phyloP scores from a whole-genome alignment of 2,329 filamentous ascomycete genomes.

The Arachnomyces sp. region DNA sequence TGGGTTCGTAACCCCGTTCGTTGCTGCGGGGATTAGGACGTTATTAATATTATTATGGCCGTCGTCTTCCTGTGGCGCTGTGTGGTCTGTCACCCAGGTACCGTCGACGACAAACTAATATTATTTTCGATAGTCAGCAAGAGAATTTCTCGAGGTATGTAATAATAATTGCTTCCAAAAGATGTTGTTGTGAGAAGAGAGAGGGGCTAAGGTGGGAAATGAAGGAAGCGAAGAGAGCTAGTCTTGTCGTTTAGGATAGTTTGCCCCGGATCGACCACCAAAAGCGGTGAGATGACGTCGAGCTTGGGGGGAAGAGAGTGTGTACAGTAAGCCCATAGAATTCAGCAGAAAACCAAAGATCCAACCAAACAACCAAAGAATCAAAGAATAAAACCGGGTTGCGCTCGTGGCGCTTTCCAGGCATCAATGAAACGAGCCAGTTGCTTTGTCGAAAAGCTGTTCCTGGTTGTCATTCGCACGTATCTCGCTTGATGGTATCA shows the following conservation, averaged over 20 bases:
- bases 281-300: too few relatives aligned
- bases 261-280: slow-evolving; percentile 7
- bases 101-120: slow-evolving; percentile 91
- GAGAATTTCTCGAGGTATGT: slow-evolving; percentile 10
- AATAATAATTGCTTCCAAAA: slow-evolving; percentile 9
- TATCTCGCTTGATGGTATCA: too few relatives aligned
- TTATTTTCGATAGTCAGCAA: slow-evolving; percentile 6
- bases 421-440: too few relatives aligned
- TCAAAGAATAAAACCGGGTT: too few relatives aligned
- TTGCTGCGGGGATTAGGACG: slow-evolving; percentile 57
- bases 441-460: too few relatives aligned
- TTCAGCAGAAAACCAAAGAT: too few relatives aligned
- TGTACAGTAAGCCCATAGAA: too few relatives aligned
- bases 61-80: slow-evolving; percentile 75
- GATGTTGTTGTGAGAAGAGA: slow-evolving; percentile 17
- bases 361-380: too few relatives aligned
- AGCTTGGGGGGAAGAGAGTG: too few relatives aligned
- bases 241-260: slow-evolving; percentile 3
- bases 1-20: slow-evolving; percentile 5
- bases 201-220: slow-evolving; percentile 15
- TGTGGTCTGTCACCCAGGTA: slow-evolving; percentile 76
- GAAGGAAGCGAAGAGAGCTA: slow-evolving; percentile 6
- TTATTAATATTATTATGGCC: slow-evolving; percentile 84
- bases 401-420: too few relatives aligned
- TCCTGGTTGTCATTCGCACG: too few relatives aligned